These are phyloP conservation scores for Sugiyamaella qingdaonensis DNA, from an alignment of 805 yeast genomes.

Conservation along the genomic window DNA sequence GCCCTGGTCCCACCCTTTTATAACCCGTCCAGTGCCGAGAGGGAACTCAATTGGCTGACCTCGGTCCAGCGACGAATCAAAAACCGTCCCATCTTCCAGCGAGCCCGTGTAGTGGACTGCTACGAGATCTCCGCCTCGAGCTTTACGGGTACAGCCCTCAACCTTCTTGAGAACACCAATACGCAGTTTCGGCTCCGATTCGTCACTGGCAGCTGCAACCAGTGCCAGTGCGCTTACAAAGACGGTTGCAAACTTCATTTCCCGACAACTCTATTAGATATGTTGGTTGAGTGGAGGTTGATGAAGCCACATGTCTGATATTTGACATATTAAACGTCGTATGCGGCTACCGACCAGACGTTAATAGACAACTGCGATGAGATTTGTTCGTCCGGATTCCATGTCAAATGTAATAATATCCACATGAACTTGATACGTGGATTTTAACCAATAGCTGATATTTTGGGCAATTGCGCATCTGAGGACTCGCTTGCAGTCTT, in stretches of 20 bases:
- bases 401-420: no score
- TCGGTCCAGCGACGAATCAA: slow-evolving; percentile 68
- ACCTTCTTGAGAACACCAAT: slow-evolving; percentile 46
- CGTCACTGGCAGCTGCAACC: neutral
- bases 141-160: slow-evolving; percentile 51
- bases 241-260: neutral
- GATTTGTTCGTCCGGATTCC: no score
- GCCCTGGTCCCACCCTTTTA: slow-evolving; percentile 90
- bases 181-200: neutral
- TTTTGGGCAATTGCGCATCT: no score
- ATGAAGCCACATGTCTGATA: neutral
- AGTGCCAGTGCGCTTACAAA: neutral
- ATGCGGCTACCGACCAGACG: no score
- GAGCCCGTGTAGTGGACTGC: slow-evolving; percentile 77
- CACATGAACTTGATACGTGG: no score
- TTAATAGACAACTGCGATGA: no score
- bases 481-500: no score
- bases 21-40: slow-evolving; percentile 78
- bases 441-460: no score
- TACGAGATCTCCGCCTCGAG: slow-evolving; percentile 63
- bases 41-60: slow-evolving; percentile 63
- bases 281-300: neutral
- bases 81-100: slow-evolving; percentile 61
- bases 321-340: neutral
- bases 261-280: neutral